Conservation (phyloP, 495 filamentous ascomycete species). For the Penicillium parvum region DNA sequence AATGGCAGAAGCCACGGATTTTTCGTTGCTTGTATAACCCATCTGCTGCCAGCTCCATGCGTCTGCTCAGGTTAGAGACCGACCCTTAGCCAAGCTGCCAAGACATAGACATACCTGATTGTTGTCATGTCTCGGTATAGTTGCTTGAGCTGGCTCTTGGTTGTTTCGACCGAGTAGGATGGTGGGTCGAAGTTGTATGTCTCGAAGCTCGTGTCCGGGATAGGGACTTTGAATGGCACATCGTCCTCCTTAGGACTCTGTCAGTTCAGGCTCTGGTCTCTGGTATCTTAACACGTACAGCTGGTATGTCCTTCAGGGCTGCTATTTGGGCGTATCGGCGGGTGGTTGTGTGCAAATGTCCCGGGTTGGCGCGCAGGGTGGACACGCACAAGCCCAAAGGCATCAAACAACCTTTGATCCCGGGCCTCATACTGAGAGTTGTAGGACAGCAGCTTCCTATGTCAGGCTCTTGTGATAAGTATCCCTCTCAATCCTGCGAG, state of each 20-base stretch:
- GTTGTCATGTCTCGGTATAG: conserved; percentile 21
- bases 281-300: background rate
- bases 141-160: conserved; percentile 24
- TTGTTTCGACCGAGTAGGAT: conserved; percentile 22
- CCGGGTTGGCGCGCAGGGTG: background rate
- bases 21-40: conserved; percentile 30
- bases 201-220: conserved; percentile 22
- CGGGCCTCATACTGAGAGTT: too few relatives aligned
- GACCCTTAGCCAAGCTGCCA: too few relatives aligned
- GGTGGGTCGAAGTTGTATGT: conserved; percentile 26
- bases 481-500: background rate
- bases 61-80: conserved; percentile 4
- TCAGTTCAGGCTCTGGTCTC: background rate
- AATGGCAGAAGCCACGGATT: conserved; percentile 33
- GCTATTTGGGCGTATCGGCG: background rate
- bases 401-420: background rate
- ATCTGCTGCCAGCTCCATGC: conserved; percentile 22
- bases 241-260: conserved; percentile 20
- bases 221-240: conserved; percentile 16
- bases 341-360: background rate
- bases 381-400: background rate
- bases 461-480: background rate
- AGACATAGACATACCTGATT: conserved; percentile 10
- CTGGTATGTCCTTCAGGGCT: background rate
- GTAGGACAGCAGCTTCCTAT: too few relatives aligned